Base-by-base conservation (phyloP, 169 alveolate genomes). In the Plasmodium billcollinsi region DNA sequence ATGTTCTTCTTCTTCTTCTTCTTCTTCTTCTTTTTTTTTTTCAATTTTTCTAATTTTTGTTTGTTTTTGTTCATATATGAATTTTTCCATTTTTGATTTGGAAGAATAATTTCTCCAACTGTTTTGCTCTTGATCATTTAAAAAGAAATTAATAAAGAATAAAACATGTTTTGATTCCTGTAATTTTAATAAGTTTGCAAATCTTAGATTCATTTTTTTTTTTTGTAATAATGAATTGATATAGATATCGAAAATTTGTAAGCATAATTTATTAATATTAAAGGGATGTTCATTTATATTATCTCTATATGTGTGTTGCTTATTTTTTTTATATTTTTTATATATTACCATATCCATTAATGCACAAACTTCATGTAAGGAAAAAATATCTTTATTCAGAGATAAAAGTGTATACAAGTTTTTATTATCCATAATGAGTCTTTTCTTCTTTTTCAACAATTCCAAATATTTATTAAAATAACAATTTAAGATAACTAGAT, bases 211-310 rank as follows among this genome's bases (percentile, higher is more conserved):
- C 1, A 6, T 45, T 33, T 62, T 47, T 3, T 8, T 11, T 66
- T 75, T 56, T 26, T 49, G 21, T 54, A 75, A 9, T 8, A 75
- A 33, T 18, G 18, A n/a, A 20, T 75, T 75, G 62, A 63, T 21
- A 52, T 75, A 75, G 15, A 49, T 66, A 2, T 75, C 88, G 14
- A 75, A 50, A 18, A 75, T 50, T 47, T 24, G 49, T 63, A 75
- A 24, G 6, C 61, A 29, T 18, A 75, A 15, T 54, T 50, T 75
- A 39, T 75, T 63, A 26, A 75, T 26, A 66, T 75, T 21, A 47
- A 75, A 75, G 20, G 6, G 11, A 20, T 47, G 6, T 29, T 29
- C 6, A 29, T 29, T 29, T 29, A 29, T 29, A 29, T 29, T 29
- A 29, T 29, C 7, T 29, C 1, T 0, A 29, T 29, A 3, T 29